A percentile compares a stretch with the other conserved stretches of the same genome.
Conservation (phyloP, 2,329 filamentous ascomycete genomes). For the Hansfordia pulvinata region DNA sequence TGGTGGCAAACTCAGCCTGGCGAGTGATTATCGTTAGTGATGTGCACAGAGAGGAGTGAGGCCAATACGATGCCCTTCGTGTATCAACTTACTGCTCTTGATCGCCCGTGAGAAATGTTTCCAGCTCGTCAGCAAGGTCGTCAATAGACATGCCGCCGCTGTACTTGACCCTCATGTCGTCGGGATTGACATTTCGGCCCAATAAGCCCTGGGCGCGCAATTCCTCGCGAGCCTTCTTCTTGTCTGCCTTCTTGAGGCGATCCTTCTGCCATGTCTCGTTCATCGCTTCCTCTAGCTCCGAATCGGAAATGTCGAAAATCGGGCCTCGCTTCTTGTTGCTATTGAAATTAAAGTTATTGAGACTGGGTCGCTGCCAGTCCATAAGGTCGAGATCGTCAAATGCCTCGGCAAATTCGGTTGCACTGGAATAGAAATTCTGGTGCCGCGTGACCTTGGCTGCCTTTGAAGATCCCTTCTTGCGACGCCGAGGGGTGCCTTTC, state of each 20-base stretch:
- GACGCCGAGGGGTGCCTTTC: conserved; percentile 11
- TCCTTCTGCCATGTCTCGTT: conserved; percentile 52
- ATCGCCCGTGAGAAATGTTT: conserved; percentile 50
- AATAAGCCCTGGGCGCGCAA: conserved; percentile 53
- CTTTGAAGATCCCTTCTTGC: conserved; percentile 13
- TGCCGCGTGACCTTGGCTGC: conserved; percentile 11
- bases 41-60: neutral
- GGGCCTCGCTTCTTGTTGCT: conserved; percentile 46
- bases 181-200: conserved; percentile 38
- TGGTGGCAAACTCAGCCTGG: conserved; percentile 62
- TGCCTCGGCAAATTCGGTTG: conserved; percentile 27
- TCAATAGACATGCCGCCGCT: conserved; percentile 55
- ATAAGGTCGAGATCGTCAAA: conserved; percentile 70
- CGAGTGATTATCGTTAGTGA: conserved; percentile 1
- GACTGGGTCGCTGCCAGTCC: conserved; percentile 62
- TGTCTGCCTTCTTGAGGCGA: conserved; percentile 54
- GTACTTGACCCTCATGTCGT: conserved; percentile 59
- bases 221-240: conserved; percentile 57
- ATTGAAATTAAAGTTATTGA: conserved; percentile 40
- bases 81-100: conserved; percentile 43
- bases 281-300: conserved; percentile 49
- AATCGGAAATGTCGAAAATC: conserved; percentile 46
- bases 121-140: conserved; percentile 61
- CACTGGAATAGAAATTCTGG: conserved; percentile 22
- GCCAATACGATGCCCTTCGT: too few species aligned